Evolutionary conservation across 306 rosid genomes (phyloP).

Genomic region (Urtica urens): DNA sequence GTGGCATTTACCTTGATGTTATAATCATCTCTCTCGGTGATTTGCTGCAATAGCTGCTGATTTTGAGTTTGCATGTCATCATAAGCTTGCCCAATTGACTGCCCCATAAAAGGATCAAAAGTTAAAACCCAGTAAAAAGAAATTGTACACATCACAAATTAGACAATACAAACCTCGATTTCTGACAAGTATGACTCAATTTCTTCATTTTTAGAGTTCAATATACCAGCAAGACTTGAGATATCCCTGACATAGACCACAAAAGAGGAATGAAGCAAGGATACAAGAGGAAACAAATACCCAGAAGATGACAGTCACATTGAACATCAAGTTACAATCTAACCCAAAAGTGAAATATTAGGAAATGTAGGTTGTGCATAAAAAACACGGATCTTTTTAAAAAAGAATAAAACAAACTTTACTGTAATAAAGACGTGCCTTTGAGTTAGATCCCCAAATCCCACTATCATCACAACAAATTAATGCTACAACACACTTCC

Average conservation of each 20-base stretch:
- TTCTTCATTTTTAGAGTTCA: constrained; percentile 79
- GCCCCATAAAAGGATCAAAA: constrained; percentile 18
- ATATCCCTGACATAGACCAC: constrained; percentile 46
- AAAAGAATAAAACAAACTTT: too few species aligned
- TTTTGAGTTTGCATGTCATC: constrained; percentile 98
- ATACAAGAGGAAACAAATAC: background rate
- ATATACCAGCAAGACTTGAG: constrained; percentile 34
- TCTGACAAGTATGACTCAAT: constrained; percentile 88
- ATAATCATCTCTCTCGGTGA: constrained; percentile 94
- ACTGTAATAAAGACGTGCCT: too few species aligned
- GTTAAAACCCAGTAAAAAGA: constrained; percentile 11
- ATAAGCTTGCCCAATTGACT: constrained; percentile 96
- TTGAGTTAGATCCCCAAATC: too few species aligned
- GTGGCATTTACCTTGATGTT: constrained; percentile 72
- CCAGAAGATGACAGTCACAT: background rate
- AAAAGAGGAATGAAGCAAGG: constrained; percentile 7
- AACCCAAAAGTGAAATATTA: too few species aligned
- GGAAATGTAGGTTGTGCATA: too few species aligned
- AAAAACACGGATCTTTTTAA: too few species aligned
- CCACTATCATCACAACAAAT: too few species aligned
- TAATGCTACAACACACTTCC: too few species aligned
- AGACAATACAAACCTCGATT: constrained; percentile 63
- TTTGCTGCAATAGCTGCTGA: constrained; percentile 90
- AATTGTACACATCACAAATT: constrained; percentile 10
- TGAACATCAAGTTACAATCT: too few species aligned